These are phyloP conservation scores for Candida morakotiae DNA, from an alignment of 805 yeast genomes.

Conservation along the genomic window DNA sequence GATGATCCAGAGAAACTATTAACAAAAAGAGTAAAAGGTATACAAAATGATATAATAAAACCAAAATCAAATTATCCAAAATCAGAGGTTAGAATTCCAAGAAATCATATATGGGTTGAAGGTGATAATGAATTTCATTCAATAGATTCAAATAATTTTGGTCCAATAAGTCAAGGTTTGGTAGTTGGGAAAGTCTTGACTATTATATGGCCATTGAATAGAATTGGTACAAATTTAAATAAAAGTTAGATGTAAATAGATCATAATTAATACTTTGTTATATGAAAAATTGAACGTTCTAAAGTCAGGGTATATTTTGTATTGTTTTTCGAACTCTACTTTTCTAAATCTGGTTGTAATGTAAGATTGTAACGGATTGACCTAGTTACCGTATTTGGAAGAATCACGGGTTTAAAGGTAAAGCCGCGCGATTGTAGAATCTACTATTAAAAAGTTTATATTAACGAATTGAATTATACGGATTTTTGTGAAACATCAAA, in stretches of 20 bases:
- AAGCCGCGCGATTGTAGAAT: too few species aligned
- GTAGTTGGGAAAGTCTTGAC: slow-evolving; percentile 70
- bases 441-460: too few species aligned
- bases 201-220: slow-evolving; percentile 62
- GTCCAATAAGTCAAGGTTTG: slow-evolving; percentile 80
- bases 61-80: slow-evolving; percentile 64
- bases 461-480: neutral
- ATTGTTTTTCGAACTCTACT: too few species aligned
- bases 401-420: too few species aligned
- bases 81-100: slow-evolving; percentile 57
- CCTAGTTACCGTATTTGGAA: too few species aligned
- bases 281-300: too few species aligned
- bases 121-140: slow-evolving; percentile 83
- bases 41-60: slow-evolving; percentile 63
- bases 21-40: slow-evolving; percentile 75
- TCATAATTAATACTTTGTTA: too few species aligned
- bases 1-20: slow-evolving; percentile 70
- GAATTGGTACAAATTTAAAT: slow-evolving; percentile 24
- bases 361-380: too few species aligned
- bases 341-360: too few species aligned
- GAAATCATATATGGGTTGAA: slow-evolving; percentile 89
- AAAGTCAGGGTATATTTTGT: too few species aligned
- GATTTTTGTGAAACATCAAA: neutral
- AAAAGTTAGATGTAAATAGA: neutral
- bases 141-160: slow-evolving; percentile 81